Evolutionary conservation across 441 rosid genomes (phyloP).

Genomic region (Francoa sonchifolia): DNA sequence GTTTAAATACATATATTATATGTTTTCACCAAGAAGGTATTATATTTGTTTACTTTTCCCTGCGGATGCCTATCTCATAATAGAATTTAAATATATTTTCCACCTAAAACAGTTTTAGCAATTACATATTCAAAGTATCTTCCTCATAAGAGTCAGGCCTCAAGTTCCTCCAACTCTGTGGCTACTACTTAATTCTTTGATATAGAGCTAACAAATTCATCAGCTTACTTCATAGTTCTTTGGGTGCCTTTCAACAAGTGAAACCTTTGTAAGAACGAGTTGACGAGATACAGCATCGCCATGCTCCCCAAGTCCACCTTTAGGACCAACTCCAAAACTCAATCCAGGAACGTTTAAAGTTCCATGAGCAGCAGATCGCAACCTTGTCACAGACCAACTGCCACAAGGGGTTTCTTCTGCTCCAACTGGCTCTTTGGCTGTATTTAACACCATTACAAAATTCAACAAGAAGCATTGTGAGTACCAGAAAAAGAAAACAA

Average conservation of each 20-base stretch:
- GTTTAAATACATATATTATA: too few relatives aligned
- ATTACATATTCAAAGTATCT: too few relatives aligned
- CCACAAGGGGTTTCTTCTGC: constrained; percentile 91
- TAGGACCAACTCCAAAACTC: constrained; percentile 77
- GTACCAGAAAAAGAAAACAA: constrained; percentile 2
- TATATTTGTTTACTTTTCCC: too few relatives aligned
- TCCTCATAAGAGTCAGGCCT: too few relatives aligned
- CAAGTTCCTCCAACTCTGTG: background rate
- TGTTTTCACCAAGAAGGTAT: too few relatives aligned
- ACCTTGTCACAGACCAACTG: constrained; percentile 87
- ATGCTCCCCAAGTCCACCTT: constrained; percentile 94
- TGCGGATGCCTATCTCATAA: too few relatives aligned
- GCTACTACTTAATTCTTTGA: too few relatives aligned
- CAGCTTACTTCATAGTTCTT: constrained; percentile 99
- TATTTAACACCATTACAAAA: constrained; percentile 11
- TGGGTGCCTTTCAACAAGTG: constrained; percentile 90
- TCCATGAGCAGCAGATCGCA: constrained; percentile 95
- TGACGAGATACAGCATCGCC: constrained; percentile 91
- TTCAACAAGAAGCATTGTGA: constrained; percentile 2
- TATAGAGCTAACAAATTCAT: constrained; percentile 17
- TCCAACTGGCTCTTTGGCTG: constrained; percentile 95
- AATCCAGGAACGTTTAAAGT: constrained; percentile 73
- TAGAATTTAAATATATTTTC: too few relatives aligned
- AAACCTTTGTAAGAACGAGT: constrained; percentile 79
- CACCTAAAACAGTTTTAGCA: too few relatives aligned